These are phyloP conservation scores for Malus hybrid DNA, from an alignment of 331 rosid genomes.

Conservation along the genomic window DNA sequence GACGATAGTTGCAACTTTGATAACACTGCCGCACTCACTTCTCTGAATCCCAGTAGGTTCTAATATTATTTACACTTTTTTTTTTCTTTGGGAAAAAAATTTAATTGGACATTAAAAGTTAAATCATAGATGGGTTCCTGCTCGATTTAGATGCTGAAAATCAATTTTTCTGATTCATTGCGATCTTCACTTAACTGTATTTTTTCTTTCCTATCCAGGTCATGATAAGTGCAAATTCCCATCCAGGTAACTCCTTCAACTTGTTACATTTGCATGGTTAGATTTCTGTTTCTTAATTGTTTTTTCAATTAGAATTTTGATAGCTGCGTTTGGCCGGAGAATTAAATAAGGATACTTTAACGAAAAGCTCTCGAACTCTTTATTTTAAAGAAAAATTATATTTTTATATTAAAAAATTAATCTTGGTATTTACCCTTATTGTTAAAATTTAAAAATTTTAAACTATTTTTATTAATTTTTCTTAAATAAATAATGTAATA, in stretches of 20 bases:
- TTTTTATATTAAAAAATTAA: no score
- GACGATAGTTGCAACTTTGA: slow-evolving; percentile 69
- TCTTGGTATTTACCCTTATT: no score
- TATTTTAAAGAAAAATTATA: no score
- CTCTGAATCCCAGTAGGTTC: slow-evolving; percentile 72
- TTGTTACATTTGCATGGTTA: not conserved
- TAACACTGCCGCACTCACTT: slow-evolving; percentile 64
- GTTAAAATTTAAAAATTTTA: no score
- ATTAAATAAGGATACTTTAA: no score
- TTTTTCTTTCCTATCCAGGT: slow-evolving; percentile 37
- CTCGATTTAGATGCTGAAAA: not conserved
- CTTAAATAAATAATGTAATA: no score
- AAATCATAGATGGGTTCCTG: not conserved
- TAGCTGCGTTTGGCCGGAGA: not conserved
- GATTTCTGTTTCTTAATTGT: no score
- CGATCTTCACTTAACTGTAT: not conserved
- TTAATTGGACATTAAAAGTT: not conserved
- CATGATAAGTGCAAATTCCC: slow-evolving; percentile 63
- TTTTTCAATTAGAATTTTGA: not conserved
- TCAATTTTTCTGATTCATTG: not conserved
- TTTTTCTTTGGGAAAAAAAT: not conserved
- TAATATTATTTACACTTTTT: not conserved
- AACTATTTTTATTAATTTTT: no score
- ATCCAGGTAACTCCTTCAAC: slow-evolving; percentile 49
- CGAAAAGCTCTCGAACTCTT: no score